Percentiles rank a stretch among this genome's conserved stretches.
phyloP scores from a whole-genome alignment of 1,139 yeast genomes.

The Kazachstania sp. region DNA sequence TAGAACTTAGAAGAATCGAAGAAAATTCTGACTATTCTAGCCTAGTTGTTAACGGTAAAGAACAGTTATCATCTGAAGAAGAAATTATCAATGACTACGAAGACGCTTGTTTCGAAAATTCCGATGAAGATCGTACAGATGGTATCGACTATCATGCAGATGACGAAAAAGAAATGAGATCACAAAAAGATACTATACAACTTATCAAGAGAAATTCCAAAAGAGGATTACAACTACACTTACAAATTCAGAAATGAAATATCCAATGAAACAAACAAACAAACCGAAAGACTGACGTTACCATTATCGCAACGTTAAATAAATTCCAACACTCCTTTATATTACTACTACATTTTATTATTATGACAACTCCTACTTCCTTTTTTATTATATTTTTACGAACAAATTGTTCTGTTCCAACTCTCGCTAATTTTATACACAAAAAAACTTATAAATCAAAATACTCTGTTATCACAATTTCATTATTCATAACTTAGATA shows the following conservation, averaged over 20 bases:
- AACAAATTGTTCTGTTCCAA: too few relatives aligned
- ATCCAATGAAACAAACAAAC: background rate
- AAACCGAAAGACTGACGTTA: background rate
- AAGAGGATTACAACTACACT: slow-evolving; percentile 2
- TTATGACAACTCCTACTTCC: too few relatives aligned
- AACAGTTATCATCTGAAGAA: slow-evolving; percentile 5
- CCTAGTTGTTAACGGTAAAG: slow-evolving; percentile 4
- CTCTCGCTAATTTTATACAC: too few relatives aligned
- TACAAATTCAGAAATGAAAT: background rate
- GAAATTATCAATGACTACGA: slow-evolving; percentile 4
- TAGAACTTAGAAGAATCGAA: slow-evolving; percentile 21
- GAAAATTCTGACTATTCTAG: slow-evolving; percentile 16
- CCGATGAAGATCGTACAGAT: slow-evolving; percentile 1
- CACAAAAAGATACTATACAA: background rate
- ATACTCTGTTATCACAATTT: background rate
- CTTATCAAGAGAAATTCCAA: background rate
- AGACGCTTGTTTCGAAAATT: background rate
- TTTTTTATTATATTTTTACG: too few relatives aligned
- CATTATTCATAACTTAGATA: too few relatives aligned
- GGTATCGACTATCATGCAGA: slow-evolving; percentile 8
- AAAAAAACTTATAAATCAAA: background rate
- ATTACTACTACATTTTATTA: too few relatives aligned
- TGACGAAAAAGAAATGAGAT: slow-evolving; percentile 5
- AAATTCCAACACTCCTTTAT: background rate
- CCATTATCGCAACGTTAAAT: background rate